A percentile compares a stretch with the other conserved stretches of the same genome.
Conservation (phyloP, 176 grass and related monocot genomes). For the Oryza australiensis region DNA sequence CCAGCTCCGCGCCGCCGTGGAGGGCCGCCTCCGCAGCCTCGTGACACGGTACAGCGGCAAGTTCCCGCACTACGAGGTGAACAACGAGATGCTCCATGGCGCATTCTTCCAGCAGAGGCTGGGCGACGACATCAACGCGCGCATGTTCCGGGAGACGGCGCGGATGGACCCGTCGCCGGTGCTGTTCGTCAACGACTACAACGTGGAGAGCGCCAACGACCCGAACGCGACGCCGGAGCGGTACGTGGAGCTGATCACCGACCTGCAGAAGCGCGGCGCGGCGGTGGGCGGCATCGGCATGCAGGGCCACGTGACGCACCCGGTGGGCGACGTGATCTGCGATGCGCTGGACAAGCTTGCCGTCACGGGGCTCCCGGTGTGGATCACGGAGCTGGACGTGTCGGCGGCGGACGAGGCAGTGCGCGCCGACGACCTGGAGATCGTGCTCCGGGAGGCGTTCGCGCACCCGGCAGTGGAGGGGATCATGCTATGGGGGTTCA, state of each 20-base stretch:
- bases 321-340: slow-evolving; percentile 58
- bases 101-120: slow-evolving; percentile 47
- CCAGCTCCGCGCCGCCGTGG: slow-evolving; percentile 44
- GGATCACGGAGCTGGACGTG: slow-evolving; percentile 77
- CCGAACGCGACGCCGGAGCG: slow-evolving; percentile 62
- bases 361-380: slow-evolving; percentile 46
- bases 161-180: slow-evolving; percentile 42
- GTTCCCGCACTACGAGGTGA: slow-evolving; percentile 75
- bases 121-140: slow-evolving; percentile 49
- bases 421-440: slow-evolving; percentile 75
- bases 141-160: slow-evolving; percentile 64
- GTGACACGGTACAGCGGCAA: slow-evolving; percentile 47
- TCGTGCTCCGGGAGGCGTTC: slow-evolving; percentile 62
- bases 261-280: slow-evolving; percentile 62
- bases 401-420: slow-evolving; percentile 54
- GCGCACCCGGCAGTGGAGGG: slow-evolving; percentile 73
- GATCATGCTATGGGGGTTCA: slow-evolving; percentile 77
- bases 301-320: slow-evolving; percentile 61
- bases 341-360: slow-evolving; percentile 59
- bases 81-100: slow-evolving; percentile 91
- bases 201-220: slow-evolving; percentile 67
- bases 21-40: slow-evolving; percentile 49
- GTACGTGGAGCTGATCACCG: slow-evolving; percentile 66
- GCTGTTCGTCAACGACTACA: slow-evolving; percentile 88
- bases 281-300: slow-evolving; percentile 64